phyloP scores from a whole-genome alignment of 495 filamentous ascomycete genomes.

The Penicillium angulare region DNA sequence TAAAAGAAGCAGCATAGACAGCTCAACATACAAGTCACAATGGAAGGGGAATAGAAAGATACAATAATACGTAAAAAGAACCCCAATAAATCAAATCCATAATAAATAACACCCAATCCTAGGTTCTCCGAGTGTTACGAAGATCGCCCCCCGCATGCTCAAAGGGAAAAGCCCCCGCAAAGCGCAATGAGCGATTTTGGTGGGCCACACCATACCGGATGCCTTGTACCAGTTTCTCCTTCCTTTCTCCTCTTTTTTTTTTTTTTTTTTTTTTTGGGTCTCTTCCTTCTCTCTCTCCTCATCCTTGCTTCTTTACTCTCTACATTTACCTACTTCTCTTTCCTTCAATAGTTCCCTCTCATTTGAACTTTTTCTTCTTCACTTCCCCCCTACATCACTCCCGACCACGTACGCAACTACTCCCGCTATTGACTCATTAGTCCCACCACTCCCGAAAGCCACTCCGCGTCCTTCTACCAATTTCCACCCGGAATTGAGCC shows the following conservation, averaged over 20 bases:
- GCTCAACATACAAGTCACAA: background rate
- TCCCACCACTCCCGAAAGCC: constrained; percentile 7
- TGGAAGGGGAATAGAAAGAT: background rate
- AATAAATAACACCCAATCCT: constrained; percentile 3
- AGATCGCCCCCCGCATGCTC: constrained; percentile 33
- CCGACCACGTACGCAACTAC: constrained; percentile 6
- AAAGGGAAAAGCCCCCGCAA: constrained; percentile 33
- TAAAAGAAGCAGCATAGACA: background rate
- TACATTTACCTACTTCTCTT: constrained; percentile 8
- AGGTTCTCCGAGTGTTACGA: constrained; percentile 15
- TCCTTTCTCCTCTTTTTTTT: constrained; percentile 19
- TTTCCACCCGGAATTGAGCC: constrained; percentile 27
- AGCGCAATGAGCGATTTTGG: constrained; percentile 33
- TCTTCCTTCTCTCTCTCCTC: constrained; percentile 13
- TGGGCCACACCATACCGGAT: constrained; percentile 27
- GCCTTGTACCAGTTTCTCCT: constrained; percentile 19
- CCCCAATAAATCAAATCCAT: background rate
- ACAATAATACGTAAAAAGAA: background rate
- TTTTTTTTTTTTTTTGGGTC: constrained; percentile 19
- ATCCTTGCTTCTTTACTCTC: constrained; percentile 14
- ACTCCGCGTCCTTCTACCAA: constrained; percentile 22
- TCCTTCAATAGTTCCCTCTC: constrained; percentile 1
- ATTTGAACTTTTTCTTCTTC: constrained; percentile 5
- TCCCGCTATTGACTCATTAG: constrained; percentile 2
- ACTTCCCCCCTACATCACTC: constrained; percentile 4